These are phyloP conservation scores for Picea abies DNA, from an alignment of 83 land plant genomes.

Conservation along the genomic window DNA sequence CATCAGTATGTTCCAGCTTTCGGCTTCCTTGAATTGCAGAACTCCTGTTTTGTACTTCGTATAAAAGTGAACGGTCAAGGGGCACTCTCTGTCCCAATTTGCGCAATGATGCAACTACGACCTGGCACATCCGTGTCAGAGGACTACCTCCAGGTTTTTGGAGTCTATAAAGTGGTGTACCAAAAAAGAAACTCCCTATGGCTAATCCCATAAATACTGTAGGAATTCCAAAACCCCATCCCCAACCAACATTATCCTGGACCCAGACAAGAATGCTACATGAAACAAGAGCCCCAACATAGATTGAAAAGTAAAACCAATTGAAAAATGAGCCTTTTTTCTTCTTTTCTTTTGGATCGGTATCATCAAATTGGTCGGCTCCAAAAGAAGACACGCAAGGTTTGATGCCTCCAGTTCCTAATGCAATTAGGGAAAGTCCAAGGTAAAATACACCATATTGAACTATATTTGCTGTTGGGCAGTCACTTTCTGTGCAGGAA, in stretches of 20 bases:
- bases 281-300: constrained; percentile 53
- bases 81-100: neutral
- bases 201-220: constrained; percentile 60
- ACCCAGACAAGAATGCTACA: constrained; percentile 49
- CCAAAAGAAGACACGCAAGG: constrained; percentile 71
- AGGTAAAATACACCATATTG: constrained; percentile 33
- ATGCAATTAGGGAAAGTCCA: constrained; percentile 52
- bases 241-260: constrained; percentile 69
- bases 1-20: constrained; percentile 60
- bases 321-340: constrained; percentile 64
- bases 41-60: constrained; percentile 36
- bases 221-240: constrained; percentile 72
- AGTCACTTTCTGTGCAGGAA: constrained; percentile 8
- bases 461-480: constrained; percentile 17
- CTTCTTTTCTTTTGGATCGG: constrained; percentile 46
- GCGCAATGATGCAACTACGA: constrained; percentile 17
- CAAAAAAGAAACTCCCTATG: constrained; percentile 50
- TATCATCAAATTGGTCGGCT: constrained; percentile 68
- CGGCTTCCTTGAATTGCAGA: constrained; percentile 62
- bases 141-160: constrained; percentile 36
- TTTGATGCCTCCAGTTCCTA: too few relatives aligned
- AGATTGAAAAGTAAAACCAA: constrained; percentile 67
- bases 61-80: neutral
- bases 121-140: constrained; percentile 35
- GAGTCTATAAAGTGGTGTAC: constrained; percentile 47